A percentile compares a stretch with the other conserved stretches of the same genome.
Conservation (phyloP, 2,329 filamentous ascomycete genomes). For the Aspergillus phoenicis region DNA sequence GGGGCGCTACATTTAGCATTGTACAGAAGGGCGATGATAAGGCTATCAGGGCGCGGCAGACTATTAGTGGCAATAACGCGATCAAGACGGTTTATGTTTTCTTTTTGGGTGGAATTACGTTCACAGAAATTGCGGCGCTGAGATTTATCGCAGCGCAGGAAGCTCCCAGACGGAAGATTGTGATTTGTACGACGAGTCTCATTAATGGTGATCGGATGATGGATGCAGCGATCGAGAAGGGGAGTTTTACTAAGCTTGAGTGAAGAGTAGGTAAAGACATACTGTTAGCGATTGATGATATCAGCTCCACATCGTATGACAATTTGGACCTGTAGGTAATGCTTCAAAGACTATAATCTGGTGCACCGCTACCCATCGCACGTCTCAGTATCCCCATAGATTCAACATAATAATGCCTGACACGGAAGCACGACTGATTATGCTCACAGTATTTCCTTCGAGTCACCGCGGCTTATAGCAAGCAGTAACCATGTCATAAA, state of each 20-base stretch:
- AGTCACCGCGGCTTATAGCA: no score
- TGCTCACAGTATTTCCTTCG: no score
- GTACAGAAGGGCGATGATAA: conserved; percentile 91
- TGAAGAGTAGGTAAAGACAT: neutral
- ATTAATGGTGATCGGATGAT: conserved; percentile 89
- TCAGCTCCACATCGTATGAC: neutral
- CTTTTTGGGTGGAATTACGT: conserved; percentile 94
- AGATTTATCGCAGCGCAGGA: conserved; percentile 86
- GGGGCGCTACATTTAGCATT: conserved; percentile 88
- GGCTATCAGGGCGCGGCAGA: conserved; percentile 80
- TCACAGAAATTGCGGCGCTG: conserved; percentile 91
- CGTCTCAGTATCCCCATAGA: no score
- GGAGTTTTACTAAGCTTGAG: conserved; percentile 55
- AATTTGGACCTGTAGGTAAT: neutral
- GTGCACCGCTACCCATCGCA: no score
- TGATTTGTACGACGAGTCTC: conserved; percentile 91
- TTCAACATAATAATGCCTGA: no score
- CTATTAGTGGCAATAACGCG: conserved; percentile 73
- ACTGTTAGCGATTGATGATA: neutral
- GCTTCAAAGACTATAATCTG: no score
- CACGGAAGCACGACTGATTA: no score
- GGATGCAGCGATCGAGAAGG: conserved; percentile 77
- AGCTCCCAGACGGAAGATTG: conserved; percentile 76
- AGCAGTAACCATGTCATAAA: no score
- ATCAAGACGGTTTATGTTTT: conserved; percentile 94